Evolutionary conservation across 2,329 filamentous ascomycete genomes (phyloP).

Genomic region (Graphiopsis chlorocephala): DNA sequence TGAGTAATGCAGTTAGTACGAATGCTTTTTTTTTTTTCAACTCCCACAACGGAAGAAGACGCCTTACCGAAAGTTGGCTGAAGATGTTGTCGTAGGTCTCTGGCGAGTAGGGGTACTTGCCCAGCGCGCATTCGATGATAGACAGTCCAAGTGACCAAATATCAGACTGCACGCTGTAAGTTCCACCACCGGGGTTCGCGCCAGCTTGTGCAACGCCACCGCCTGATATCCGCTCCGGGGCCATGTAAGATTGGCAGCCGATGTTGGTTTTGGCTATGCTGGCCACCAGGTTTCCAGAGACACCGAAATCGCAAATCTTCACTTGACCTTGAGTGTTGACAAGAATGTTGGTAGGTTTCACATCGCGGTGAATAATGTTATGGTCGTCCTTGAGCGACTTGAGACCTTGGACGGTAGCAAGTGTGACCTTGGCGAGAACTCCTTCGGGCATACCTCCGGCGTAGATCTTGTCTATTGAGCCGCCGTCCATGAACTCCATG

Average conservation of each 20-base stretch:
- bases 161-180: conserved; percentile 96
- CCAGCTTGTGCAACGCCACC: conserved; percentile 73
- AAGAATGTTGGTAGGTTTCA: conserved; percentile 98
- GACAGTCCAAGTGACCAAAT: conserved; percentile 95
- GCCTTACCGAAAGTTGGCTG: conserved; percentile 88
- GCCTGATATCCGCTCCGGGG: conserved; percentile 88
- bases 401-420: conserved; percentile 84
- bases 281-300: conserved; percentile 92
- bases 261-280: conserved; percentile 99
- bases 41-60: background rate
- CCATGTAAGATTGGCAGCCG: conserved; percentile 99
- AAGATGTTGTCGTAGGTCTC: conserved; percentile 99
- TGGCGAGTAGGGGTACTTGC: conserved; percentile 91
- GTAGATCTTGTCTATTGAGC: conserved; percentile 95
- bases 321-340: conserved; percentile 85
- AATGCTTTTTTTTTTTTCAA: background rate
- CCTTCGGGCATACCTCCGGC: conserved; percentile 84
- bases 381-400: conserved; percentile 95
- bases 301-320: conserved; percentile 98
- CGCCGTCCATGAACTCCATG: conserved; percentile 98
- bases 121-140: conserved; percentile 93
- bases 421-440: conserved; percentile 84
- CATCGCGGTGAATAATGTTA: conserved; percentile 98
- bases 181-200: conserved; percentile 68
- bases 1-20: conserved; percentile 22